Evolutionary conservation across 805 yeast genomes (phyloP), one percentile per base, ranked within the genome.

Genomic region (Scheffersomyces amazonensis): DNA sequence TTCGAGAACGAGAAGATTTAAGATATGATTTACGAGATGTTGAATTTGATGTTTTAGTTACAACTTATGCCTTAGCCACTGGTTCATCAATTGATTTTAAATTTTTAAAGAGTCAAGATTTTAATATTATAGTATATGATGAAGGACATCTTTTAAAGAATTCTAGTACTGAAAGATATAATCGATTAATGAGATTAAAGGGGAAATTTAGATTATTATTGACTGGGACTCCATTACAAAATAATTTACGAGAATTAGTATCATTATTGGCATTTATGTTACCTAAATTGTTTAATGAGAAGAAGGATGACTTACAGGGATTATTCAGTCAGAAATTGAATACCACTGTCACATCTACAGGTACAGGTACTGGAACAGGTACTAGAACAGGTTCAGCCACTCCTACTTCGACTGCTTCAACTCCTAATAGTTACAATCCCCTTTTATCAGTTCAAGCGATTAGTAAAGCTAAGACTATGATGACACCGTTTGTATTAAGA

Each of bases 111-210:
- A 73, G 76, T 45, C 79, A 82, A 52, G 72, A 77, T 16, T 93
- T 93, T 61, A 88, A 93, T 58, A 87, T 84, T 48, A 80, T 95
- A 43, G 91, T 93, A 1, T 93, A 87, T 56, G 99, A 93, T 61
- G 99, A 93, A 69, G 99, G 99, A 2, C 99, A 93, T 61, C 82
- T 93, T 87, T 71, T 93, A 49, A 93, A 93, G 58, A 93, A 93
- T 60, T 85, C 96, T 2, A 71, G 76, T 43, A 78, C 93, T 21
- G 98, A 91, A 52, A 74, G 99, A 49, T 93, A 91, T 58, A 72
- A 68, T 43, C 91, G 89, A 61, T 71, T 93, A 44, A 90, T 91
- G 95, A 79, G 79, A 52, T 67, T 93, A 37, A 75, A 73, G 42
- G 96, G 93, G 1, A 74, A 76, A n/a, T 93, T 91, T 65, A 74